Conservation (phyloP, 805 yeast genomes). For the Priceomyces castillae region DNA sequence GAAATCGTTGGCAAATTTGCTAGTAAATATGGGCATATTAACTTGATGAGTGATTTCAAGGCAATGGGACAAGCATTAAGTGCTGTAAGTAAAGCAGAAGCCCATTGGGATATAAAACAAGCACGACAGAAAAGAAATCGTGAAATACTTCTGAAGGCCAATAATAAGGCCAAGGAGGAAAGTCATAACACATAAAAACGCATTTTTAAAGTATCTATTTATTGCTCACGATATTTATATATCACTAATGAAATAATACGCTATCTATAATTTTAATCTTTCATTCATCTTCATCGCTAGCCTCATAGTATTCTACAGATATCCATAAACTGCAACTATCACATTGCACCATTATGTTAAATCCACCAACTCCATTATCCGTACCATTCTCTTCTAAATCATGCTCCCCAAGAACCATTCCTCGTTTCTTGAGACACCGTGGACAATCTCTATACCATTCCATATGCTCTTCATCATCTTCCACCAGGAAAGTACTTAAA, state of each 20-base stretch:
- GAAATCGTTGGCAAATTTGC: constrained; percentile 67
- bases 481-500: constrained; percentile 58
- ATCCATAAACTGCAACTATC: constrained; percentile 84
- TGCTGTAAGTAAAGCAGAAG: constrained; percentile 61
- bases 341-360: constrained; percentile 76
- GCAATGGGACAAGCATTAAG: constrained; percentile 70
- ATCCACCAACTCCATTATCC: constrained; percentile 50
- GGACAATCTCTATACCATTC: constrained; percentile 59
- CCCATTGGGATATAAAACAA: constrained; percentile 26
- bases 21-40: constrained; percentile 73
- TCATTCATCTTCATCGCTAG: constrained; percentile 14
- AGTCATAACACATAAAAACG: no score
- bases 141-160: no score
- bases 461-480: constrained; percentile 25
- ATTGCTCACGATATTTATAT: not conserved
- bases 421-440: constrained; percentile 51
- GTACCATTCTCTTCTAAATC: constrained; percentile 57
- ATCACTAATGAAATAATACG: no score
- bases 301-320: constrained; percentile 64
- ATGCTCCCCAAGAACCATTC: constrained; percentile 59
- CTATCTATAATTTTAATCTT: no score
- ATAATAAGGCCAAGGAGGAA: no score
- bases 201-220: not conserved
- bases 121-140: not conserved
- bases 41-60: constrained; percentile 68